These are phyloP conservation scores for Acacia melanoxylon DNA, from an alignment of 306 rosid genomes.

Conservation along the genomic window DNA sequence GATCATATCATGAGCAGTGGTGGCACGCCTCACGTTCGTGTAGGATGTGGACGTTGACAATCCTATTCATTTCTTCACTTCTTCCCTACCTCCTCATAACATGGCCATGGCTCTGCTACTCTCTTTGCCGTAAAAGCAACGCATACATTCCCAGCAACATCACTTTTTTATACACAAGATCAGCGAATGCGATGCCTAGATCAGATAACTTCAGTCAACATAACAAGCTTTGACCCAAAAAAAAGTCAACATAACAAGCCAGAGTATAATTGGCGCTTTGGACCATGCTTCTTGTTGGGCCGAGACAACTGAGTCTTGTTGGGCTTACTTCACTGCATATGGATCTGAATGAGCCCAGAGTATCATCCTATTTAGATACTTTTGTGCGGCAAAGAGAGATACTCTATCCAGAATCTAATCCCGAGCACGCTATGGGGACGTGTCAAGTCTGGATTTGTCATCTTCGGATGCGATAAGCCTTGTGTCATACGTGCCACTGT, in stretches of 20 bases:
- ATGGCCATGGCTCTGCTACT: background rate
- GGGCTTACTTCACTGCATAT: background rate
- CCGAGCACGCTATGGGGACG: background rate
- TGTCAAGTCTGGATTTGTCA: slow-evolving; percentile 45
- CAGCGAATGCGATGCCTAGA: background rate
- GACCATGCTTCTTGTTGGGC: background rate
- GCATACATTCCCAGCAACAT: background rate
- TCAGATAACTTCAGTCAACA: background rate
- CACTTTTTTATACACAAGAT: background rate
- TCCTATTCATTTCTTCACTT: background rate
- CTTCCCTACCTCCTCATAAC: background rate
- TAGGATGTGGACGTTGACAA: background rate
- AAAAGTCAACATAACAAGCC: background rate
- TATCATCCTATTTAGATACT: background rate
- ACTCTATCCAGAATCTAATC: slow-evolving; percentile 24
- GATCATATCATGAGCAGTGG: background rate
- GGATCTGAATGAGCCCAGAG: background rate
- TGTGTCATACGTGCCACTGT: slow-evolving; percentile 23
- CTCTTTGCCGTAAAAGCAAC: slow-evolving; percentile 12
- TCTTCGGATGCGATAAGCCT: slow-evolving; percentile 32
- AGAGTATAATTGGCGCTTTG: background rate
- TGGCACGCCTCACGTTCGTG: background rate
- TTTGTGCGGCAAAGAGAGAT: background rate
- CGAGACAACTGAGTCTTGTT: background rate
- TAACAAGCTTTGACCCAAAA: too few relatives aligned